Conservation (phyloP, 495 filamentous ascomycete species). For the Acidiella bohemica region DNA sequence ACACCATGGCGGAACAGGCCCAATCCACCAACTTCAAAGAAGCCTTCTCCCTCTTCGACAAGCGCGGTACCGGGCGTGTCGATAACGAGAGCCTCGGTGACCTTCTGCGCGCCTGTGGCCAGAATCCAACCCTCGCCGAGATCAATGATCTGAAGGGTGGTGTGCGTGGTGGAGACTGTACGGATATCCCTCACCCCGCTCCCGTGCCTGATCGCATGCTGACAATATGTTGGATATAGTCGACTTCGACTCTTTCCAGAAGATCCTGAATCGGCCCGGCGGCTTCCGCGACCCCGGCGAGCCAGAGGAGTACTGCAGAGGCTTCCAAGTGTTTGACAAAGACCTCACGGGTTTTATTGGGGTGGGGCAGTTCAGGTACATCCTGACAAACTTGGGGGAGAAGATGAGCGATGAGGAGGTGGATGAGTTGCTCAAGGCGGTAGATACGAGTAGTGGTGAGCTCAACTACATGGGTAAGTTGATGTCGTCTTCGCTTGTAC, state of each 20-base stretch:
- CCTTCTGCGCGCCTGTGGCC: conserved; percentile 86
- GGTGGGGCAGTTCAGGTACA: conserved; percentile 88
- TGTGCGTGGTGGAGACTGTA: conserved; percentile 71
- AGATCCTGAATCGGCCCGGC: conserved; percentile 89
- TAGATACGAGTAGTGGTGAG: conserved; percentile 85
- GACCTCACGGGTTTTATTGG: conserved; percentile 97
- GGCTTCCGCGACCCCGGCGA: conserved; percentile 97
- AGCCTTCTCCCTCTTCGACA: conserved; percentile 98
- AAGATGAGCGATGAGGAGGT: conserved; percentile 99
- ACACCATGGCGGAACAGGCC: conserved; percentile 16
- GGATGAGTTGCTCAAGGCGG: conserved; percentile 92
- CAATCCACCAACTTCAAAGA: conserved; percentile 92
- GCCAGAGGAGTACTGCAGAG: conserved; percentile 92
- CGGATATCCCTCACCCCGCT: conserved; percentile 27
- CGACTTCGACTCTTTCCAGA: conserved; percentile 93
- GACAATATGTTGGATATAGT: conserved; percentile 38
- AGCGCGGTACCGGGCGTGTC: conserved; percentile 87
- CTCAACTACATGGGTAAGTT: conserved; percentile 82
- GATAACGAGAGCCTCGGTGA: conserved; percentile 76
- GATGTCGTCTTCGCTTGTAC: background rate
- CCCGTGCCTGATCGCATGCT: background rate
- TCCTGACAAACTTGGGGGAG: conserved; percentile 92
- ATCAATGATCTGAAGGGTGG: conserved; percentile 79
- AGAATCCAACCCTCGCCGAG: conserved; percentile 91
- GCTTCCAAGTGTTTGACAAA: conserved; percentile 99